Base-by-base conservation (phyloP, 208 protist species). In the Leishmania amazonensis region DNA sequence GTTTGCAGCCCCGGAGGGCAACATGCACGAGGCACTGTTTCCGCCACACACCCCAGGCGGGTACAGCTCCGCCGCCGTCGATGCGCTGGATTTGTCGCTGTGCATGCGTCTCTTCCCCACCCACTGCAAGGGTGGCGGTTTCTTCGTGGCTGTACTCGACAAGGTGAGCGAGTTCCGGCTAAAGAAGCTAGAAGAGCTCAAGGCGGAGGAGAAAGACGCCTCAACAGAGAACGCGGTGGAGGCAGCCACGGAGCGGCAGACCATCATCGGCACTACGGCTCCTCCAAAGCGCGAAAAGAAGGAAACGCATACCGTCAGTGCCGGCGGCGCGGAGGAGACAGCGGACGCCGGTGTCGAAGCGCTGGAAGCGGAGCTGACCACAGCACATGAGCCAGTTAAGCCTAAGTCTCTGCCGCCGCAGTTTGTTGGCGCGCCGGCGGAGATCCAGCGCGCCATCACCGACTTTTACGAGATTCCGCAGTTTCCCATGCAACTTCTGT, bases 121-220 rank as follows among this genome's bases (percentile, higher is more conserved):
- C 53, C 83, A 97, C 77, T 97, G 98, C 85, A 94, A 99, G 73
- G 98, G 96, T 70, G 99, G 99, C 60, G 98, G 98, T 71, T 99
- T 99, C 93, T 99, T 99, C 85, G 94, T 99, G 31, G 97, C 99
- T 13, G 96, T 99, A 45, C 85, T 99, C 7, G 90, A 96, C 75
- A 98, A 98, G 86, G 91, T 95, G 1, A 87, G 64, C 24, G 89
- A 95, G 78, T 97, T 90, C 81, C 77, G 87, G 17, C 70, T 95
- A 8, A 70, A 79, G 70, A 90, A 88, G 47, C 38, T 76, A 71
- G 81, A 84, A 57, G 75, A 81, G 60, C 42, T 57, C 24, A 85
- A 80, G 79, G 71, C 47, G 11, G 77, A 79, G 71, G 64, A 71
- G 49, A 38, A 42, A 31, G 60, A 19, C 13, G 70, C 13, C 45